Conservation (phyloP, 257 asterid genomes). For the Solanum tarijense region DNA sequence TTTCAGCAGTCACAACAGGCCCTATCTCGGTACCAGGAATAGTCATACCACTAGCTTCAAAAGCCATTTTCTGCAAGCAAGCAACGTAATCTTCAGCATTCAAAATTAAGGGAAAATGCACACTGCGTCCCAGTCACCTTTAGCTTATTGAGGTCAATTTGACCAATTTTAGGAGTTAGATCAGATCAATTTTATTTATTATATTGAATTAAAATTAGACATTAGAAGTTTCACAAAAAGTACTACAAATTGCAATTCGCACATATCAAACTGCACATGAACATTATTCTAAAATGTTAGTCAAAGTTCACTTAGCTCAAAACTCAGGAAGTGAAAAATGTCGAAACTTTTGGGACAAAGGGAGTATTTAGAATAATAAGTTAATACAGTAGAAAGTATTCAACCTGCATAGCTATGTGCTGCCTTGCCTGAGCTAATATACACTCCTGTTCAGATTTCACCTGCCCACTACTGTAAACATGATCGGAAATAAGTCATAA, state of each 20-base stretch:
- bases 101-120: neutral
- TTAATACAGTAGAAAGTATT: neutral
- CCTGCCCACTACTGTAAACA: slow-evolving; percentile 22
- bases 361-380: neutral
- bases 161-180: neutral
- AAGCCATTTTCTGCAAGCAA: slow-evolving; percentile 40
- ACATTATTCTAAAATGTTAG: neutral
- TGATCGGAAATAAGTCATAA: neutral
- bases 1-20: slow-evolving; percentile 15
- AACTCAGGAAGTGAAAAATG: neutral
- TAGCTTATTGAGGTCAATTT: neutral
- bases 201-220: neutral
- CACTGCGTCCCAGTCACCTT: neutral
- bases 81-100: neutral
- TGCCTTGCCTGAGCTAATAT: slow-evolving; percentile 84
- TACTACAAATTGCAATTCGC: neutral
- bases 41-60: slow-evolving; percentile 33
- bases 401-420: slow-evolving; percentile 86
- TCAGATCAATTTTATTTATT: neutral
- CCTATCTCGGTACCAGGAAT: slow-evolving; percentile 16
- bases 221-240: neutral
- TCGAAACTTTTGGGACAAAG: neutral
- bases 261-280: neutral
- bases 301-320: neutral
- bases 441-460: slow-evolving; percentile 92